Evolutionary conservation across 2,329 filamentous ascomycete species (phyloP).

Genomic region (Aschersonia sp.): DNA sequence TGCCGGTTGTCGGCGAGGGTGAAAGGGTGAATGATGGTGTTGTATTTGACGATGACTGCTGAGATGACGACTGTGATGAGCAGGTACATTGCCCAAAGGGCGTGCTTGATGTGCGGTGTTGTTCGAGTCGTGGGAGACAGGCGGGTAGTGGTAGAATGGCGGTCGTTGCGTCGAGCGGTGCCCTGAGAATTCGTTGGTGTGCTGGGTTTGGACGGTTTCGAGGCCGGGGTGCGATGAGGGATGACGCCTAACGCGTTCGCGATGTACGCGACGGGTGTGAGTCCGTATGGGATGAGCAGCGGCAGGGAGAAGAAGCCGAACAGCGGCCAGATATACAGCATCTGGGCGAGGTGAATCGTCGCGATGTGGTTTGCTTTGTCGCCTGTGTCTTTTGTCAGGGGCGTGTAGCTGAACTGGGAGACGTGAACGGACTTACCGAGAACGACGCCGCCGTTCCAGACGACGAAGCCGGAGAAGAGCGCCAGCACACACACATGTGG

Average conservation of each 20-base stretch:
- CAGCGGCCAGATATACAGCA: constrained; percentile 91
- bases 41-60: constrained; percentile 49
- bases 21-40: constrained; percentile 92
- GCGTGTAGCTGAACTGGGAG: not conserved
- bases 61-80: constrained; percentile 21
- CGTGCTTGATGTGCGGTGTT: constrained; percentile 11
- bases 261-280: constrained; percentile 19
- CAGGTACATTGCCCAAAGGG: constrained; percentile 20
- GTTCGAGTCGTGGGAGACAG: constrained; percentile 4
- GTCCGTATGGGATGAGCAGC: constrained; percentile 41
- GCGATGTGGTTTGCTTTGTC: constrained; percentile 93
- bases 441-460: constrained; percentile 84
- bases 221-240: too few species aligned
- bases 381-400: constrained; percentile 29
- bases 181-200: not conserved
- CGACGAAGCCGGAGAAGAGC: constrained; percentile 60
- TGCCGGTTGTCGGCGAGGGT: constrained; percentile 93
- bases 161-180: not conserved
- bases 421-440: constrained; percentile 41
- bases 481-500: constrained; percentile 48
- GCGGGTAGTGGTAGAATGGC: constrained; percentile 1
- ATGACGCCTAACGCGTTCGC: not conserved
- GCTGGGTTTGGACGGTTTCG: not conserved
- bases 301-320: constrained; percentile 83
- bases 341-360: constrained; percentile 76